Evolutionary conservation across 2,329 filamentous ascomycete genomes (phyloP), one percentile per base, ranked within the genome.

Genomic region (Ilyonectria sp.): DNA sequence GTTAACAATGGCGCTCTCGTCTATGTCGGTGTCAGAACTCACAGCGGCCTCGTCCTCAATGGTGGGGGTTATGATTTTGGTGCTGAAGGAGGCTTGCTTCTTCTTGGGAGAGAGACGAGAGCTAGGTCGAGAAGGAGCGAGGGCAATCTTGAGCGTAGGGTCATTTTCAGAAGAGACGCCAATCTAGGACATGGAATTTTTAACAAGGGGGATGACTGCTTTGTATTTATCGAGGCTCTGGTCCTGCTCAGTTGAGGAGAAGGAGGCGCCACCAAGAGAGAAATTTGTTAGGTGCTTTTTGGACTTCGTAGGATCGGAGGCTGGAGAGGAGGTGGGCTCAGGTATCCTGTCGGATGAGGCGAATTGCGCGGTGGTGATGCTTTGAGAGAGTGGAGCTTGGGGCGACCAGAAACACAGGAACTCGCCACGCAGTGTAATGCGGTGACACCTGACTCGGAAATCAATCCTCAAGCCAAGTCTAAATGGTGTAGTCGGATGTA

Each of bases 81-180:
- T 92, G 81, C 90, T 92, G 80, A 97, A 96, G 0, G 94, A 94
- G 1, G 94, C 89, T 65, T 92, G 90, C 86, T 97, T 97, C 84
- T 92, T 94, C 76, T 82, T 84, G 13, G 78, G 77, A 4, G 73
- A 79, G 21, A 85, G 79, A 19, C 83, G 77, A 2, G 83, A 81
- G 65, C 79, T 79, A 15, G 81, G 80, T 52, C 82, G 81, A 73
- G 84, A 78, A 65, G 86, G 80, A 76, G 85, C 75, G 76, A 88
- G 77, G 1, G 85, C 82, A 68, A 84, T 87, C 82, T 85, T 86
- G 71, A 94, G 87, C 0, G 94, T 97, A 79, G 91, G 93, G 69
- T 93, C 91, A 67, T 96, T 94, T 73, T 95, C 94, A 35, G 92
- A 94, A 1, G 86, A 89, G 50, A 81, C 86, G 21, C 87, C 86